Evolutionary conservation across 2,329 filamentous ascomycete genomes (phyloP).

Genomic region (Arthrinium puccinioides): DNA sequence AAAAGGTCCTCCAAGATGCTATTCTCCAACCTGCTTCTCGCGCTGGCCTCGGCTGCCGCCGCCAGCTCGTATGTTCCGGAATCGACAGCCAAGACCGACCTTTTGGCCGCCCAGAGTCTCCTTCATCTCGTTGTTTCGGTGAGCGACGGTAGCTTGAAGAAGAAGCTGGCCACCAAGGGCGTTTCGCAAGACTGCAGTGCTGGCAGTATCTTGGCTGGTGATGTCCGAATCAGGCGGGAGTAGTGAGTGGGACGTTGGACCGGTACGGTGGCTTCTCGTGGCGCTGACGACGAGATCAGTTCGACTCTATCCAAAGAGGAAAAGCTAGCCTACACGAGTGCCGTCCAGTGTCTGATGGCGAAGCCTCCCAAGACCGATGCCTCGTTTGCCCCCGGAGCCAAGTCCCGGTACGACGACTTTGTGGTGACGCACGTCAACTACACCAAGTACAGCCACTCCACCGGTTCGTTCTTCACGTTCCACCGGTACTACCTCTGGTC

Average conservation of each 20-base stretch:
- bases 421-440: slow-evolving; percentile 1
- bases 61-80: slow-evolving; percentile 4
- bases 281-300: not conserved
- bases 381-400: not conserved
- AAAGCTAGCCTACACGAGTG: slow-evolving; percentile 7
- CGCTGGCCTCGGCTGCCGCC: not conserved
- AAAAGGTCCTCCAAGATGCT: no score
- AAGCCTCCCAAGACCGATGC: not conserved
- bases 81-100: slow-evolving; percentile 6
- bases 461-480: not conserved
- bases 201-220: not conserved
- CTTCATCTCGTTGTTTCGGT: slow-evolving; percentile 1
- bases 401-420: slow-evolving; percentile 1
- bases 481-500: slow-evolving; percentile 19
- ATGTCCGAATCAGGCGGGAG: slow-evolving; percentile 4
- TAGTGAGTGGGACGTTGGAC: slow-evolving; percentile 2
- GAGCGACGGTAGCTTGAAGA: slow-evolving; percentile 5
- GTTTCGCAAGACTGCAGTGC: slow-evolving; percentile 7
- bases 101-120: slow-evolving; percentile 5
- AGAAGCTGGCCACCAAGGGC: slow-evolving; percentile 1
- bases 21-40: no score
- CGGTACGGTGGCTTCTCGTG: not conserved
- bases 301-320: slow-evolving; percentile 6
- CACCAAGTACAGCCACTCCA: not conserved
- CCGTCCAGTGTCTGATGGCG: slow-evolving; percentile 1